Evolutionary conservation across 1,284 basidiomycete species (phyloP).

Genomic region (Puccinia triticina): DNA sequence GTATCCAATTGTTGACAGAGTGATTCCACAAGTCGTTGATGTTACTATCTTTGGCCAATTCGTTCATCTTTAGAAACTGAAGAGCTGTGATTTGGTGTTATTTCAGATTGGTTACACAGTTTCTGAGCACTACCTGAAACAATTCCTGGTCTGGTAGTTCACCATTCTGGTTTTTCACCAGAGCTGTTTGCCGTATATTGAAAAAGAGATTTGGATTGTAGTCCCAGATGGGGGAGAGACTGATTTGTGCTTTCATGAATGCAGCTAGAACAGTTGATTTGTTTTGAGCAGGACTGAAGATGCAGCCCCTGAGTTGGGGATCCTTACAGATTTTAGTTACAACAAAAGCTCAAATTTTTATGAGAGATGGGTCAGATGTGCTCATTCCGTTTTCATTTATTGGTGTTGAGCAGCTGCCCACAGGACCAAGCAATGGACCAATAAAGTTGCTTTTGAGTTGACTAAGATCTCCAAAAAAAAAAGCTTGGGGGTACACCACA

Average conservation of each 20-base stretch:
- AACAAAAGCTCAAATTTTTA: no score
- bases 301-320: no score
- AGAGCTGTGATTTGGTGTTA: neutral
- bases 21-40: neutral
- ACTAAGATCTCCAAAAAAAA: no score
- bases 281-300: neutral
- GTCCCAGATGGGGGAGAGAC: neutral
- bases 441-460: no score
- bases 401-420: no score
- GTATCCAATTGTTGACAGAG: neutral
- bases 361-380: neutral
- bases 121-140: neutral
- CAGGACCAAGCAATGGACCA: no score
- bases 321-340: no score
- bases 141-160: neutral
- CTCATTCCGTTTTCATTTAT: neutral
- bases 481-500: no score
- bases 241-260: neutral
- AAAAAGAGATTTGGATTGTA: constrained; percentile 9
- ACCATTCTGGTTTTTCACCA: neutral
- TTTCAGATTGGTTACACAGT: constrained; percentile 2
- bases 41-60: neutral
- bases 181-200: neutral
- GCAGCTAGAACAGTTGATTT: neutral
- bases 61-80: neutral